phyloP scores from a whole-genome alignment of 805 yeast genomes.

The Scheffersomyces ergatensis region DNA sequence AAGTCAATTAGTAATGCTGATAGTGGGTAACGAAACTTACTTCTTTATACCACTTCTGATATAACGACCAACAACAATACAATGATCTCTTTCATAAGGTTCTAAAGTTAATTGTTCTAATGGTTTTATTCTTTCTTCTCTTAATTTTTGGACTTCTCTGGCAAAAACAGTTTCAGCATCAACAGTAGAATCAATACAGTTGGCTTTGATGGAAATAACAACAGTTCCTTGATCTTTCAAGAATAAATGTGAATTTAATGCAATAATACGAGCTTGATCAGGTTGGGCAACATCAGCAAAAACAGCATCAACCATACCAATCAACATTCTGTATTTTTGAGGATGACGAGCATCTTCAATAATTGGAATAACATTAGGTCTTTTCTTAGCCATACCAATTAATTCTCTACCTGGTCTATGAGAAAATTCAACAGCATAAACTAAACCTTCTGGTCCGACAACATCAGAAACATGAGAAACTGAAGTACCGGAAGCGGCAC shows the following conservation, averaged over 20 bases:
- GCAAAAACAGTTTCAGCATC: constrained; percentile 99
- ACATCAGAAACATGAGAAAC: constrained; percentile 98
- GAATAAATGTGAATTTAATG: constrained; percentile 96
- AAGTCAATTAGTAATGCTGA: constrained; percentile 3
- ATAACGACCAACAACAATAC: constrained; percentile 97
- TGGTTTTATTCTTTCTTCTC: constrained; percentile 98
- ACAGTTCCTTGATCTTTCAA: constrained; percentile 98
- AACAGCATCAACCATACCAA: constrained; percentile 98
- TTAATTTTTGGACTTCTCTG: constrained; percentile 97
- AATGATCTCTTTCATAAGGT: constrained; percentile 99
- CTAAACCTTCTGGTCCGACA: constrained; percentile 99
- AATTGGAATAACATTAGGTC: constrained; percentile 98
- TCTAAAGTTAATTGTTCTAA: constrained; percentile 97
- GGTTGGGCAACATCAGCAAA: constrained; percentile 99
- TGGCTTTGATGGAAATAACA: constrained; percentile 97
- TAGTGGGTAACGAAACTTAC: constrained; percentile 19
- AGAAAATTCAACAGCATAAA: constrained; percentile 98
- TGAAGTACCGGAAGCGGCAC: constrained; percentile 99
- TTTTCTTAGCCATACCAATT: constrained; percentile 99
- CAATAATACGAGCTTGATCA: constrained; percentile 99
- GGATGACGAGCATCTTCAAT: constrained; percentile 99
- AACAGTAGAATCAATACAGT: constrained; percentile 99
- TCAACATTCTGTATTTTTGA: constrained; percentile 98
- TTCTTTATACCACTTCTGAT: constrained; percentile 79
- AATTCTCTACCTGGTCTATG: constrained; percentile 99